Conservation (phyloP, 2,329 filamentous ascomycete genomes). For the Paecilomyces sp. region DNA sequence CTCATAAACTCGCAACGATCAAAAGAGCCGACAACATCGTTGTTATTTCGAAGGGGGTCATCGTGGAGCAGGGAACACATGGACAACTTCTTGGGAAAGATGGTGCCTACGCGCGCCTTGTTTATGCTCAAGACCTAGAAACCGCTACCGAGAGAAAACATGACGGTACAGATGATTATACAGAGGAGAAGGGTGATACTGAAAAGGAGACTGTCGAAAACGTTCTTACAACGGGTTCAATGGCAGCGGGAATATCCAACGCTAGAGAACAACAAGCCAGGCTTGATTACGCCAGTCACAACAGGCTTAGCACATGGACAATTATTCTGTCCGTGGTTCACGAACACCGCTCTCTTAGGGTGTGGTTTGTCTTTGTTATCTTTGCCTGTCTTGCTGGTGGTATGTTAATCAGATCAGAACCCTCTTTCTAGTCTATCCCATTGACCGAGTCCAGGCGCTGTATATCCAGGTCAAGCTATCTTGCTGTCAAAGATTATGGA, state of each 20-base stretch:
- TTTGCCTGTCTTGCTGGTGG: neutral
- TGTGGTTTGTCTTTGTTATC: neutral
- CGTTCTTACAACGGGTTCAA: no score
- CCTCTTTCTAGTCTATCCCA: neutral
- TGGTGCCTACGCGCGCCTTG: slow-evolving; percentile 36
- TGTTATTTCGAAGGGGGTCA: slow-evolving; percentile 36
- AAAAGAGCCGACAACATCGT: slow-evolving; percentile 39
- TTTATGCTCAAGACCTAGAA: slow-evolving; percentile 41
- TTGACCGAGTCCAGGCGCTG: slow-evolving; percentile 22
- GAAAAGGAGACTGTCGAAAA: neutral
- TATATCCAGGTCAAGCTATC: slow-evolving; percentile 43
- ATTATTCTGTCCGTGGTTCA: neutral
- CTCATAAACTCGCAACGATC: slow-evolving; percentile 39
- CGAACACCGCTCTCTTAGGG: neutral
- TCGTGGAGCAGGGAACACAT: slow-evolving; percentile 41
- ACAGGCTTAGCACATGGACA: neutral
- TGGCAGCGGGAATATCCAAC: no score
- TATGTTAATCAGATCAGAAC: neutral
- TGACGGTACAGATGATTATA: neutral
- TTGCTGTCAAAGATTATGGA: slow-evolving; percentile 19
- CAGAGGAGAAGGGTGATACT: neutral
- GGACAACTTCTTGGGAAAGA: slow-evolving; percentile 27
- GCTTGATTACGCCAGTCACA: neutral
- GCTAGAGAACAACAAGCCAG: neutral
- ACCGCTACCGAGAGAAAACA: neutral